phyloP scores from a whole-genome alignment of 331 rosid species.

The Prunus yedoensis region DNA sequence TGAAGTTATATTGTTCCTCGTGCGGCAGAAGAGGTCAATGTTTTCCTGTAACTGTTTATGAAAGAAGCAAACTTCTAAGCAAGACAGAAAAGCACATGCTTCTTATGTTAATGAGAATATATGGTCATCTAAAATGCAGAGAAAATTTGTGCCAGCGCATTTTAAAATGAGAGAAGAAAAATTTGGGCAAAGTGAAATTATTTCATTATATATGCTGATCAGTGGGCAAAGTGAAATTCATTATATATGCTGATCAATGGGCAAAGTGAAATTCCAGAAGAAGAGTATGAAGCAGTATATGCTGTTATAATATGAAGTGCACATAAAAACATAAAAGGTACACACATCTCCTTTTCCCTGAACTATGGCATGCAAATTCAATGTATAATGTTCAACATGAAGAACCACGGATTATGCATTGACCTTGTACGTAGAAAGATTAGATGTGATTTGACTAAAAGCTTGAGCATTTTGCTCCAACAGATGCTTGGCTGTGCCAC shows the following conservation, averaged over 20 bases:
- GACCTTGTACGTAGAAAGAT: constrained; percentile 84
- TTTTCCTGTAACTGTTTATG: constrained; percentile 86
- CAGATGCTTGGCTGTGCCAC: constrained; percentile 64
- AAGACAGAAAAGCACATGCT: not conserved
- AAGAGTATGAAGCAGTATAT: not conserved
- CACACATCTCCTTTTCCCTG: not conserved
- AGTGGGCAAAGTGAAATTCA: not conserved
- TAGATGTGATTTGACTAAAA: constrained; percentile 68
- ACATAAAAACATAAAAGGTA: not conserved
- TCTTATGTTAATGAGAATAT: not conserved
- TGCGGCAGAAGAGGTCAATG: constrained; percentile 71
- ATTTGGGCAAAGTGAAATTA: no score
- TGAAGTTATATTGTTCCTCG: constrained; percentile 69
- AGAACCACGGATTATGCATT: constrained; percentile 18
- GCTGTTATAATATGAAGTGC: not conserved
- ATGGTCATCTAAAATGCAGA: not conserved
- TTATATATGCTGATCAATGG: not conserved
- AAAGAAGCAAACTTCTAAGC: constrained; percentile 29
- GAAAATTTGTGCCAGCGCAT: not conserved
- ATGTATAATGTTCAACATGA: not conserved
- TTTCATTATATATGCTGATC: no score
- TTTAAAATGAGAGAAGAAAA: not conserved
- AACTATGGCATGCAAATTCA: constrained; percentile 5
- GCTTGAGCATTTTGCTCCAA: constrained; percentile 88
- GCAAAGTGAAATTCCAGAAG: not conserved